Evolutionary conservation across 495 filamentous ascomycete genomes (phyloP), one percentile per base, ranked within the genome.

Genomic region (Aspergillus panamensis): DNA sequence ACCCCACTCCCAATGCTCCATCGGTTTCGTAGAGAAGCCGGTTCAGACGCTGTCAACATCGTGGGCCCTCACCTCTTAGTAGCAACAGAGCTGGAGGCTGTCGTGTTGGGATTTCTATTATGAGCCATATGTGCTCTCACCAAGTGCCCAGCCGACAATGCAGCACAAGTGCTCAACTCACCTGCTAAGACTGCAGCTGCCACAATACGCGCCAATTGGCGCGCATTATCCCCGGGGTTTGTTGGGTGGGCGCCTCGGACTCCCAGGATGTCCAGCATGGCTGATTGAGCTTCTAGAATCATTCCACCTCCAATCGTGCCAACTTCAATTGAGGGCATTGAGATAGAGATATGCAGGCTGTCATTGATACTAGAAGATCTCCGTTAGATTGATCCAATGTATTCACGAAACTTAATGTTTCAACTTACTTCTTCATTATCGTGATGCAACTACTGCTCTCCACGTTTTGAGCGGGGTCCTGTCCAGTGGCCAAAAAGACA

Each of bases 381-480:
- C 19, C n/a, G 70, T 71, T 53, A 19, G n/a, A 19, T 10, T 45
- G 5, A n/a, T n/a, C 13, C 40, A 44, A 44, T 12, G 14, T 12
- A n/a, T n/a, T n/a, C n/a, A n/a, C n/a, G 14, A 17, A n/a, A 16
- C 3, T 44, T 16, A 17, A 44, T 8, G 16, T 10, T 17, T 8
- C 5, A 19, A 80, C 89, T 80, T 81, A 96, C 92, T 93, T 96
- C 71, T 87, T 89, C 91, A 96, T 96, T 33, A 91, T 81, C 21
- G 90, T 94, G 61, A 96, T 95, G 73, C 91, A 95, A 67, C 93
- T 94, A 66, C 84, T 81, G 64, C 88, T 92, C 75, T 96, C 91
- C 1, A 96, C 88, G 55, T 90, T 88, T 72, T 96, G 92, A 8
- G 92, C 91, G 3, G 91, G 91, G 77, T 96, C 92, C 72, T 96